Percentiles rank a stretch among this genome's conserved stretches.
These are phyloP conservation scores for Neonectria hederae DNA, from an alignment of 2,329 filamentous ascomycete species.

Conservation along the genomic window DNA sequence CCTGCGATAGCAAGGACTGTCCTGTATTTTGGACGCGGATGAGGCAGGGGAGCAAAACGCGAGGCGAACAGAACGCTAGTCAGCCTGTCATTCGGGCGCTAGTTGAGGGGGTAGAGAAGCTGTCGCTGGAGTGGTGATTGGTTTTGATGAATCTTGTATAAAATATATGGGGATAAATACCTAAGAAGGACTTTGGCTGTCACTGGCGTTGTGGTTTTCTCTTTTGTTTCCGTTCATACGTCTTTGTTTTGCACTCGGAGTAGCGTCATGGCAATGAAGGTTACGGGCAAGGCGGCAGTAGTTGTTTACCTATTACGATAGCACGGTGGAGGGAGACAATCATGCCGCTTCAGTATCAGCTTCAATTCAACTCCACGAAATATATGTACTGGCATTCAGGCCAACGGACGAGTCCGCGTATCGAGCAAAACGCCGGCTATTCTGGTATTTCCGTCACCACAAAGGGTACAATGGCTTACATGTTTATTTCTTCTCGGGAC, in stretches of 20 bases:
- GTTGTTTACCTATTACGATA: not conserved
- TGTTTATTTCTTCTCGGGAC: slow-evolving; percentile 17
- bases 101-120: slow-evolving; percentile 38
- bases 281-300: not conserved
- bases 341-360: not conserved
- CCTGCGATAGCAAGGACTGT: slow-evolving; percentile 90
- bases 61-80: slow-evolving; percentile 48
- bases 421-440: not conserved
- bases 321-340: not conserved
- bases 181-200: not conserved
- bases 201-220: not conserved
- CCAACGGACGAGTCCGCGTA: not conserved
- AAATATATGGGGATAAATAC: not conserved
- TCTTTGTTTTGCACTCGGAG: not conserved
- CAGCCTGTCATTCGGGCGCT: slow-evolving; percentile 48
- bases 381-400: not conserved
- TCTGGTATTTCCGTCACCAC: not conserved
- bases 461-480: not conserved
- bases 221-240: not conserved
- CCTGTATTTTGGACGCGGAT: slow-evolving; percentile 87
- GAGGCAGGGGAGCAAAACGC: slow-evolving; percentile 64
- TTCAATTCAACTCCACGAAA: not conserved
- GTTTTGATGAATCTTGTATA: not conserved
- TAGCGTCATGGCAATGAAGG: not conserved
- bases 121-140: slow-evolving; percentile 49